A percentile compares a stretch with the other conserved stretches of the same genome.
Conservation (phyloP, 495 filamentous ascomycete genomes). For the Penicillium herquei region DNA sequence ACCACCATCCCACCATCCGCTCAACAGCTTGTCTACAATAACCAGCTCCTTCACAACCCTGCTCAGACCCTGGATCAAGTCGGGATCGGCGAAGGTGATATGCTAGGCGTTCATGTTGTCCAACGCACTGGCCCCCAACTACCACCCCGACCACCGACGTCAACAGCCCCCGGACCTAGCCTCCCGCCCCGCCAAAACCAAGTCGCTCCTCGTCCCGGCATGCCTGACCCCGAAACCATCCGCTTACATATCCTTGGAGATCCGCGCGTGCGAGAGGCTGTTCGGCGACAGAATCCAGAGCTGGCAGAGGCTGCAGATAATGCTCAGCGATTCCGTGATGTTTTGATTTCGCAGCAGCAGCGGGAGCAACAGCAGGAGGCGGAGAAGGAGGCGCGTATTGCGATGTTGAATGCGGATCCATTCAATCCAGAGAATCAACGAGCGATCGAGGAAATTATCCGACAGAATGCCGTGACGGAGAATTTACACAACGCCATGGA, state of each 20-base stretch:
- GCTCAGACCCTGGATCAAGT: conserved; percentile 75
- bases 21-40: conserved; percentile 80
- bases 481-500: conserved; percentile 95
- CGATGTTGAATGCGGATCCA: conserved; percentile 80
- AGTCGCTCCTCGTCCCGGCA: conserved; percentile 33
- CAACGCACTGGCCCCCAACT: conserved; percentile 13
- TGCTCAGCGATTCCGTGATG: conserved; percentile 67
- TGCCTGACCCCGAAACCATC: conserved; percentile 75
- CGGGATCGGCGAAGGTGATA: conserved; percentile 84
- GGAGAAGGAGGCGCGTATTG: conserved; percentile 77
- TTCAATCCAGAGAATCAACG: conserved; percentile 87
- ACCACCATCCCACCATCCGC: conserved; percentile 48
- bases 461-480: conserved; percentile 87
- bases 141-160: conserved; percentile 4
- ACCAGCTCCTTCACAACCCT: conserved; percentile 73
- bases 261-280: conserved; percentile 64
- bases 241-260: conserved; percentile 80
- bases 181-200: conserved; percentile 30
- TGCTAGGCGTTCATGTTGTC: conserved; percentile 81
- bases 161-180: conserved; percentile 21
- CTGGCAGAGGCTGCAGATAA: conserved; percentile 78
- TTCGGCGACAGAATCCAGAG: conserved; percentile 68
- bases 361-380: conserved; percentile 66
- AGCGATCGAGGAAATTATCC: conserved; percentile 96
- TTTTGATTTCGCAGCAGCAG: conserved; percentile 62